Percentiles rank a stretch among this genome's conserved stretches.
Conservation (phyloP, 768 basidiomycete species). For the Saitozyma sp. region DNA sequence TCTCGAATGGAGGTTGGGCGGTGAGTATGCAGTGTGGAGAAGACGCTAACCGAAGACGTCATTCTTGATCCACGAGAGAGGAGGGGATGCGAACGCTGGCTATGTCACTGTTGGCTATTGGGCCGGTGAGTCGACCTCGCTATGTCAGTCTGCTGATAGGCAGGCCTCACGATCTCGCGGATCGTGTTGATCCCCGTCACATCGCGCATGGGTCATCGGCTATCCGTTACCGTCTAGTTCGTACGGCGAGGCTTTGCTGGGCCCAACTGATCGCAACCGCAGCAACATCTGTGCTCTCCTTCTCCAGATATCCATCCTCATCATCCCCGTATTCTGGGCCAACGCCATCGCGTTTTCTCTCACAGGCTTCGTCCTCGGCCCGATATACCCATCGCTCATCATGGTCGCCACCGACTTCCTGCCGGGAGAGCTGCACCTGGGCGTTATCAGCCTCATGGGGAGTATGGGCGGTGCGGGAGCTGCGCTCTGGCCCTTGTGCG, state of each 20-base stretch:
- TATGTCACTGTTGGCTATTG: conserved; percentile 44
- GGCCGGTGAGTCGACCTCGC: conserved; percentile 10
- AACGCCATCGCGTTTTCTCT: conserved; percentile 65
- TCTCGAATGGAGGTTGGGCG: conserved; percentile 41
- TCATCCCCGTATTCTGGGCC: conserved; percentile 64
- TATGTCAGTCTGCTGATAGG: no score
- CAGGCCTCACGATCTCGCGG: conserved; percentile 57
- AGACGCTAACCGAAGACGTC: conserved; percentile 10
- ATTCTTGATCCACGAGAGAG: conserved; percentile 15
- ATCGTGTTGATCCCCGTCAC: conserved; percentile 59
- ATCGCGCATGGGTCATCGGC: conserved; percentile 47
- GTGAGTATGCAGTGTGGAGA: conserved; percentile 3
- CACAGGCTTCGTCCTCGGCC: conserved; percentile 67
- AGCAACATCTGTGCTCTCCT: conserved; percentile 37
- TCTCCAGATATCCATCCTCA: conserved; percentile 67
- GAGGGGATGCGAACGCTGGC: conserved; percentile 16
- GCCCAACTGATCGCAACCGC: not conserved
- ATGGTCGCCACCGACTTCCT: conserved; percentile 63
- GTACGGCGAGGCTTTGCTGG: not conserved
- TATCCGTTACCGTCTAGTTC: conserved; percentile 48
- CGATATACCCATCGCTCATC: conserved; percentile 63
- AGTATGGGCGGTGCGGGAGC: conserved; percentile 40
- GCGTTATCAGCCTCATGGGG: conserved; percentile 52
- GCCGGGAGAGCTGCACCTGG: conserved; percentile 67
- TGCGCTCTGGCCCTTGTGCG: conserved; percentile 41